These are phyloP conservation scores for Cyberlindnera maritima DNA, from an alignment of 805 yeast genomes.

Conservation along the genomic window DNA sequence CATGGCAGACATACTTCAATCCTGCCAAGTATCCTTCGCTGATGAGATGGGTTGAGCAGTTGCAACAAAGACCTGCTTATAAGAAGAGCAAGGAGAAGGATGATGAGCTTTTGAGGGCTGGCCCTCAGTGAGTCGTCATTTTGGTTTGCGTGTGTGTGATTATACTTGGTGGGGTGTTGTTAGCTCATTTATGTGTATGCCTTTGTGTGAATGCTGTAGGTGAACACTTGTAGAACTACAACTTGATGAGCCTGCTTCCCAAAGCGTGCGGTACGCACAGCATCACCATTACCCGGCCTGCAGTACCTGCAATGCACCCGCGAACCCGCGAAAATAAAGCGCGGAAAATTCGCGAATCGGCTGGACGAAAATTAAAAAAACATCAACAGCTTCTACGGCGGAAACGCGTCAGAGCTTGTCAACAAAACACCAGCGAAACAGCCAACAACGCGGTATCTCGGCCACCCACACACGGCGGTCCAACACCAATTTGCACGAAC, in stretches of 20 bases:
- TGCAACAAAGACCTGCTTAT: constrained; percentile 2
- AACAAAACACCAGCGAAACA: background rate
- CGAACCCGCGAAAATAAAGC: no score
- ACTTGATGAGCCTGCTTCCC: no score
- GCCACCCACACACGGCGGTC: background rate
- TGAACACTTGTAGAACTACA: no score
- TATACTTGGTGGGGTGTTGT: no score
- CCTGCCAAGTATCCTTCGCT: constrained; percentile 1
- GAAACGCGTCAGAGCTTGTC: background rate
- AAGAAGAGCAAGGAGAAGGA: background rate
- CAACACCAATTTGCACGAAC: background rate
- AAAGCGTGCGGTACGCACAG: background rate
- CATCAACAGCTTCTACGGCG: background rate
- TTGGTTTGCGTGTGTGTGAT: no score
- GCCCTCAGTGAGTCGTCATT: no score
- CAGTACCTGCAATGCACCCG: background rate
- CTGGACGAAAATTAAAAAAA: background rate
- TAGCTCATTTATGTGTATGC: no score
- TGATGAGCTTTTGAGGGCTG: no score
- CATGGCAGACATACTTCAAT: background rate
- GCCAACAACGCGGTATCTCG: background rate
- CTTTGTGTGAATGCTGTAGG: background rate
- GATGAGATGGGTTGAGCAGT: background rate
- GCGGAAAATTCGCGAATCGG: background rate
- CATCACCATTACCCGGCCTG: background rate